Percentiles rank a stretch among this genome's conserved stretches.
Evolutionary conservation across 495 filamentous ascomycete species (phyloP).

Genomic region (Podospora anserina): DNA sequence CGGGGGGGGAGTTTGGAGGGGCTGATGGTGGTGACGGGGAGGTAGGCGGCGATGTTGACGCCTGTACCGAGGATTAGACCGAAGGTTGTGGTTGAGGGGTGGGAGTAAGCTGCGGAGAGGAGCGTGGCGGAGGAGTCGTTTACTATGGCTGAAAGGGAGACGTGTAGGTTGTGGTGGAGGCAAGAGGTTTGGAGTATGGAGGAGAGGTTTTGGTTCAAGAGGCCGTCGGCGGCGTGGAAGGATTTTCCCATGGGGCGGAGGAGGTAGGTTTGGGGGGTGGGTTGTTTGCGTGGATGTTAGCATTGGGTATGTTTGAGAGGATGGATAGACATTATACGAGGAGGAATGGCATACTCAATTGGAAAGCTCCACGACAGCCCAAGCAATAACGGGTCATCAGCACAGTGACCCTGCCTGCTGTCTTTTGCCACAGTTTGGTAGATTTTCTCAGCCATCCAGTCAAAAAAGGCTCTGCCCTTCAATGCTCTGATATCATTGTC

Average conservation of each 20-base stretch:
- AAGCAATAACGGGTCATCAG: constrained; percentile 46
- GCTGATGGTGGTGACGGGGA: constrained; percentile 52
- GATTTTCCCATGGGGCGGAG: constrained; percentile 85
- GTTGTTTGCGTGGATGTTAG: constrained; percentile 56
- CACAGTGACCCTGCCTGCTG: constrained; percentile 28
- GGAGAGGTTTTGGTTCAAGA: constrained; percentile 51
- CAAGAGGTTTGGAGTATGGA: constrained; percentile 52
- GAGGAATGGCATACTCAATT: constrained; percentile 60
- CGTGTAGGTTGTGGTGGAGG: constrained; percentile 41
- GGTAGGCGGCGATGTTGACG: constrained; percentile 53
- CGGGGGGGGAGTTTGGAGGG: constrained; percentile 49
- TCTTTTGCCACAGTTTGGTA: constrained; percentile 48
- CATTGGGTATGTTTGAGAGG: background rate
- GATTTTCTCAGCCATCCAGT: constrained; percentile 81
- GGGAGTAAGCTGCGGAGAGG: constrained; percentile 71
- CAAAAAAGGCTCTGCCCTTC: constrained; percentile 58
- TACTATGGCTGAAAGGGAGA: constrained; percentile 74
- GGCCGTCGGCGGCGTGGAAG: constrained; percentile 55
- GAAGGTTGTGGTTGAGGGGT: constrained; percentile 62
- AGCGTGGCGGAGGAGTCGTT: constrained; percentile 82
- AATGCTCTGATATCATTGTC: constrained; percentile 43
- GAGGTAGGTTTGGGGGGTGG: constrained; percentile 67
- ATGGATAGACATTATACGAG: background rate
- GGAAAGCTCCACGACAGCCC: constrained; percentile 87
- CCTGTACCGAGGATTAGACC: constrained; percentile 57